Evolutionary conservation across 73 alveolate genomes (phyloP).

Genomic region (Tetrahymena elliotti): DNA sequence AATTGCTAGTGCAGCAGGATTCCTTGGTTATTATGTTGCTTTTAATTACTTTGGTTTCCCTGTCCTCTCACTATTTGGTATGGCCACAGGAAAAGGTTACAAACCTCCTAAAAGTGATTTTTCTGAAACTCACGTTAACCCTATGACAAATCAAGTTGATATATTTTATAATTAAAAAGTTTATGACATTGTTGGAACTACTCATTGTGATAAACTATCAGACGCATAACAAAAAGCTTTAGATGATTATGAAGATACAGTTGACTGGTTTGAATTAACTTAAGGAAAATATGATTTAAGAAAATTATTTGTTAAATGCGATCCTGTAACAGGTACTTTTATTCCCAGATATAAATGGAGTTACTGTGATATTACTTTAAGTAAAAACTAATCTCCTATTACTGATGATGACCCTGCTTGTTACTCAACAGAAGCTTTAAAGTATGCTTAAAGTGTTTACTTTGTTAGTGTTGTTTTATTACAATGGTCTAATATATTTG

Average conservation of each 20-base stretch:
- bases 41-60: slow-evolving; percentile 83
- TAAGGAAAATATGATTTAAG: slow-evolving; percentile 31
- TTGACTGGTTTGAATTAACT: slow-evolving; percentile 8
- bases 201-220: background rate
- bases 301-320: slow-evolving; percentile 10
- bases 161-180: background rate
- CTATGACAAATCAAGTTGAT: slow-evolving; percentile 1
- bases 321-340: background rate
- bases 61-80: slow-evolving; percentile 35
- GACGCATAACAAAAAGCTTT: background rate
- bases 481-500: slow-evolving; percentile 36
- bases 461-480: slow-evolving; percentile 31
- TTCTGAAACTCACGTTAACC: background rate
- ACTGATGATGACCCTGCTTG: slow-evolving; percentile 5
- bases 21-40: slow-evolving; percentile 66
- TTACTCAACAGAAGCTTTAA: slow-evolving; percentile 26
- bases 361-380: slow-evolving; percentile 4
- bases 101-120: slow-evolving; percentile 19
- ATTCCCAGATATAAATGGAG: background rate
- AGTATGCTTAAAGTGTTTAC: slow-evolving; percentile 32
- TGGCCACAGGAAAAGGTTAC: slow-evolving; percentile 6
- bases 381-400: background rate
- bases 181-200: background rate
- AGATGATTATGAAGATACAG: background rate
- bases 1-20: slow-evolving; percentile 70